phyloP scores from a whole-genome alignment of 2,329 filamentous ascomycete species.

The Sporothrix brunneoviolacea region DNA sequence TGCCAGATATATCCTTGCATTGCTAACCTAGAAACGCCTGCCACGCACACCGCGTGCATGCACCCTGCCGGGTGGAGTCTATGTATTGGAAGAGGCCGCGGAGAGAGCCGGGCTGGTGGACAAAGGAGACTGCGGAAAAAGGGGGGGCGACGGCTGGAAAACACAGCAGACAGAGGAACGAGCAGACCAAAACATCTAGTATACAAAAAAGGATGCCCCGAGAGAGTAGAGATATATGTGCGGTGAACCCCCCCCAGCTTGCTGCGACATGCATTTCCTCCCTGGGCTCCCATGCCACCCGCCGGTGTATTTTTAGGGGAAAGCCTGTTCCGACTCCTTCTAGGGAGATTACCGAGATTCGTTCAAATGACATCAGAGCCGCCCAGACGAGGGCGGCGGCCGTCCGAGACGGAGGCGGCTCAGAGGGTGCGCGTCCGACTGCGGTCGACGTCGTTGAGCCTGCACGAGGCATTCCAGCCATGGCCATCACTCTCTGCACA shows the following conservation, averaged over 20 bases:
- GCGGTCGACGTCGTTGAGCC: too few species aligned
- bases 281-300: background rate
- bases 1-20: background rate
- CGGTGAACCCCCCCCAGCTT: background rate
- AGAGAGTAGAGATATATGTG: slow-evolving; percentile 17
- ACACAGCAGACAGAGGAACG: slow-evolving; percentile 9
- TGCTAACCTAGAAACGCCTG: slow-evolving; percentile 13
- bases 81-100: slow-evolving; percentile 6
- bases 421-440: too few species aligned
- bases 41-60: slow-evolving; percentile 14
- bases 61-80: slow-evolving; percentile 13
- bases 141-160: background rate
- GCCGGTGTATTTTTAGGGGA: background rate
- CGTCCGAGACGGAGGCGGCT: too few species aligned
- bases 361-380: background rate
- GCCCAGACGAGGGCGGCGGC: background rate
- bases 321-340: background rate
- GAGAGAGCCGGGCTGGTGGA: background rate
- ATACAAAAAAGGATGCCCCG: background rate
- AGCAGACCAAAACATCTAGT: slow-evolving; percentile 2
- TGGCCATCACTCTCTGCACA: too few species aligned
- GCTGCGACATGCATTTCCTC: slow-evolving; percentile 5
- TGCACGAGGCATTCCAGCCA: too few species aligned
- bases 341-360: background rate
- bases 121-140: background rate